phyloP scores from a whole-genome alignment of 2,329 filamentous ascomycete species.

The Aspergillus flavus region DNA sequence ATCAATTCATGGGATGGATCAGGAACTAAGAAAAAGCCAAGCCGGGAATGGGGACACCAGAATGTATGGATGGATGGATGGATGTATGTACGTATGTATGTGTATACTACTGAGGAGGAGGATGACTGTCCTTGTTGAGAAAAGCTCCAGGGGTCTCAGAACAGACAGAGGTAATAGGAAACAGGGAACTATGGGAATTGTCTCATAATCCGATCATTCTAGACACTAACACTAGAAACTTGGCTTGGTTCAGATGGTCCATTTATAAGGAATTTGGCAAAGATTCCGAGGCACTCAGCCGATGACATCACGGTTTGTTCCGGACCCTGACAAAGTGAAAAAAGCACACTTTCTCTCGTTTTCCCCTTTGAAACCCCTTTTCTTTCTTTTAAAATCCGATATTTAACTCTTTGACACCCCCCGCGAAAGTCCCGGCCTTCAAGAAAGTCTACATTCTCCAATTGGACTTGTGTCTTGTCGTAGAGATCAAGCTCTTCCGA shows the following conservation, averaged over 20 bases:
- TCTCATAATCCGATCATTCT: background rate
- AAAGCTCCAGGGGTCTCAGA: too few relatives aligned
- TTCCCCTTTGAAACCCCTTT: background rate
- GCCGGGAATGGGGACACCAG: background rate
- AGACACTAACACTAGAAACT: background rate
- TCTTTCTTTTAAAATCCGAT: background rate
- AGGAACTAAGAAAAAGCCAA: constrained; percentile 2
- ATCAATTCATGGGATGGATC: background rate
- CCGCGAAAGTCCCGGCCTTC: background rate
- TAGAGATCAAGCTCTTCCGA: background rate
- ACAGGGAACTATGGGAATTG: background rate
- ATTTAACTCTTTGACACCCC: background rate
- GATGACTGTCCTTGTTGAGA: too few relatives aligned
- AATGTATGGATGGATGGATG: background rate
- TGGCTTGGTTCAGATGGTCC: background rate
- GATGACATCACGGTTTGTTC: constrained; percentile 2
- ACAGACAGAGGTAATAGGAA: too few relatives aligned
- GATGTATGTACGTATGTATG: too few relatives aligned
- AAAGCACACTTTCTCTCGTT: background rate
- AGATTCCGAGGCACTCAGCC: background rate
- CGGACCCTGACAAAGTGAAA: background rate
- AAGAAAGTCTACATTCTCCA: background rate
- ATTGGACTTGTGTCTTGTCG: background rate
- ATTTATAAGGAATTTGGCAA: background rate
- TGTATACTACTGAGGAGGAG: too few relatives aligned